Percentiles rank a stretch among this genome's conserved stretches.
Evolutionary conservation across 2,329 filamentous ascomycete species (phyloP).

Genomic region (Nannizziopsis arthrosporioides): DNA sequence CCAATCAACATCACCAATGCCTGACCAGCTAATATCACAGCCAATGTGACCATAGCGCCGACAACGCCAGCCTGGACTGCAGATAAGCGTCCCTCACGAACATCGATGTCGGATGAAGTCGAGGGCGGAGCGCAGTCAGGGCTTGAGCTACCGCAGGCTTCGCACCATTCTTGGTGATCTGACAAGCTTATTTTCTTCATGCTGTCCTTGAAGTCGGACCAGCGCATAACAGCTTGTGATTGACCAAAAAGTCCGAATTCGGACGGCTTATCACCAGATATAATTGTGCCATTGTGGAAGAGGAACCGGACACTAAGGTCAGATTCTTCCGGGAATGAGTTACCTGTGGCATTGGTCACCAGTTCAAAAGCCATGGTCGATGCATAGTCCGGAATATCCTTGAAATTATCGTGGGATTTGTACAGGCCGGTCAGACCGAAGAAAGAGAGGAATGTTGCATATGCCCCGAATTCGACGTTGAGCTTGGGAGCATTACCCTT

Average conservation of each 20-base stretch:
- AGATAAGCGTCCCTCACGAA: constrained; percentile 43
- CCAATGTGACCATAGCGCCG: constrained; percentile 57
- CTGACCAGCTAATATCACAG: constrained; percentile 48
- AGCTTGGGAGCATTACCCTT: constrained; percentile 30
- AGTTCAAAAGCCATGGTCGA: constrained; percentile 70
- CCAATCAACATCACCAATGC: constrained; percentile 43
- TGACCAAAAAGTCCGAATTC: constrained; percentile 53
- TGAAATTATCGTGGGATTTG: constrained; percentile 50
- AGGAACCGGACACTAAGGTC: constrained; percentile 50
- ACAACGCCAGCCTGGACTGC: constrained; percentile 70
- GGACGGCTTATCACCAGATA: constrained; percentile 28
- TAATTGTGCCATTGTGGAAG: constrained; percentile 51
- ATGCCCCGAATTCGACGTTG: constrained; percentile 50
- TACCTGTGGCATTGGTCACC: constrained; percentile 40
- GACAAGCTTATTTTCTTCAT: constrained; percentile 57
- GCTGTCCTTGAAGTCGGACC: constrained; percentile 53
- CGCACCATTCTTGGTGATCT: constrained; percentile 60
- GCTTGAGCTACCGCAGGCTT: constrained; percentile 56
- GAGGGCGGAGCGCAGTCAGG: constrained; percentile 47
- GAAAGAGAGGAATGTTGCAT: constrained; percentile 50
- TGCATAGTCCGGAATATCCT: constrained; percentile 71
- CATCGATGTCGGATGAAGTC: constrained; percentile 21
- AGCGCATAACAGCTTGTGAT: constrained; percentile 46
- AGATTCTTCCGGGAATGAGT: constrained; percentile 33
- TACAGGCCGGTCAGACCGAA: constrained; percentile 48